Conservation (phyloP, 441 rosid genomes). For the Bocquillonia castaneifolia region DNA sequence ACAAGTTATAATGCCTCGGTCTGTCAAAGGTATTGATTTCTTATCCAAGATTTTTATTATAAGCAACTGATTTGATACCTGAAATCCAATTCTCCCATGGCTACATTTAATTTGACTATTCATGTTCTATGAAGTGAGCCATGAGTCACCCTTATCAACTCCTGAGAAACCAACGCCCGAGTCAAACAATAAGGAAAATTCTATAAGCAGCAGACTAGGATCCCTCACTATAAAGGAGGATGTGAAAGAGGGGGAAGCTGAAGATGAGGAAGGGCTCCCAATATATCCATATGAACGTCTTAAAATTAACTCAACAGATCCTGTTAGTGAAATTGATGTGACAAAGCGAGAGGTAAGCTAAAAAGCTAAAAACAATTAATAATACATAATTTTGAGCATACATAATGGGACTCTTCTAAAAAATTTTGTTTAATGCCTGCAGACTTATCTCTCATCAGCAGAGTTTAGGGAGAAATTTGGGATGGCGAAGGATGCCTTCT, state of each 20-base stretch:
- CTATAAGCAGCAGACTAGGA: constrained; percentile 57
- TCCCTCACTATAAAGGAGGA: constrained; percentile 84
- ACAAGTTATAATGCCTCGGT: constrained; percentile 58
- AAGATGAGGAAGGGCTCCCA: constrained; percentile 81
- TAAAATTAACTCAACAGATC: constrained; percentile 56
- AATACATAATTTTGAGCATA: neutral
- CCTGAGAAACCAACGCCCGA: constrained; percentile 47
- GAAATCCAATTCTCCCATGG: neutral
- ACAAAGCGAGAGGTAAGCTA: constrained; percentile 70
- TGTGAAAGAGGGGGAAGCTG: constrained; percentile 74
- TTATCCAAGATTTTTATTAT: constrained; percentile 7
- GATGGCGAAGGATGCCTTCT: constrained; percentile 75
- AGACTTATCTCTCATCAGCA: constrained; percentile 70
- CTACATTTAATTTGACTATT: constrained; percentile 3
- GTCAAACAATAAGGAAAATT: constrained; percentile 46
- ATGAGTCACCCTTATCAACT: constrained; percentile 40
- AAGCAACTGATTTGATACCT: constrained; percentile 1
- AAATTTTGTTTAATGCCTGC: constrained; percentile 29
- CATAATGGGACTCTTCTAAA: constrained; percentile 19
- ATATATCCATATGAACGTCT: constrained; percentile 77
- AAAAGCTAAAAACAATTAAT: constrained; percentile 14
- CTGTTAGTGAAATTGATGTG: constrained; percentile 70
- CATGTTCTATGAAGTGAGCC: constrained; percentile 42
- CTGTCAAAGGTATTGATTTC: constrained; percentile 52
- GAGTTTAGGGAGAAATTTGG: constrained; percentile 94